Conservation (phyloP, 352 stramenopile genomes). For the Pythium phragmitis region DNA sequence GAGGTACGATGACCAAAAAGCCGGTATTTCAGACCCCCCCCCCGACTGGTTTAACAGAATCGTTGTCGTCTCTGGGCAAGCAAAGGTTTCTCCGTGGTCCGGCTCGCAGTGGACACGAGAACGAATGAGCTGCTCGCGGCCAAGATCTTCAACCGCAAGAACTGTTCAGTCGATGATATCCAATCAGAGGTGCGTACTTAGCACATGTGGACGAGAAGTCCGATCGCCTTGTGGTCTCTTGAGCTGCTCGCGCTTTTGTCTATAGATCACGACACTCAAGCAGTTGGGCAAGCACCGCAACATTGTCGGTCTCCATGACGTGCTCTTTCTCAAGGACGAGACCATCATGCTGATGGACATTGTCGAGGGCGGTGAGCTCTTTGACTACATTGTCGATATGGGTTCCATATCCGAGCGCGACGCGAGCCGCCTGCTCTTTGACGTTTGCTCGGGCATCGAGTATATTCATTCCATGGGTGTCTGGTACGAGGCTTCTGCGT, state of each 20-base stretch:
- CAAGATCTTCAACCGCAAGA: slow-evolving; percentile 76
- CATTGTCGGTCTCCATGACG: slow-evolving; percentile 72
- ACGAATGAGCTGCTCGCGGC: slow-evolving; percentile 55
- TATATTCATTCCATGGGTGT: slow-evolving; percentile 69
- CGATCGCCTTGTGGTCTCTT: not conserved
- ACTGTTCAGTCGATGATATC: slow-evolving; percentile 56
- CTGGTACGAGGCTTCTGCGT: slow-evolving; percentile 35
- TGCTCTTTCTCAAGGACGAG: slow-evolving; percentile 55
- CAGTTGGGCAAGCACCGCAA: slow-evolving; percentile 58
- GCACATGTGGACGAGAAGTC: not conserved
- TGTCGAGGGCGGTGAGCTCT: slow-evolving; percentile 71
- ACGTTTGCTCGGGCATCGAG: slow-evolving; percentile 58
- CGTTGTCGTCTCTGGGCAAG: not conserved
- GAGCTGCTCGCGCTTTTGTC: not conserved
- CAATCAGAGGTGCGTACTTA: slow-evolving; percentile 42
- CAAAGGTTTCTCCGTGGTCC: slow-evolving; percentile 66
- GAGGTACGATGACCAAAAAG: slow-evolving; percentile 33
- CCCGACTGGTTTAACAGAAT: slow-evolving; percentile 10
- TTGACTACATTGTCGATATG: slow-evolving; percentile 79
- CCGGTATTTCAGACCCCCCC: not conserved
- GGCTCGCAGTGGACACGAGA: slow-evolving; percentile 55
- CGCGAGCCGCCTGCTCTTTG: slow-evolving; percentile 57
- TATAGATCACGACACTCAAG: slow-evolving; percentile 61
- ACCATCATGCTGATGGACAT: slow-evolving; percentile 84
- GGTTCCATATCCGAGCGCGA: slow-evolving; percentile 76